phyloP scores from a whole-genome alignment of 495 filamentous ascomycete genomes.

The Hypoxylon fragiforme region DNA sequence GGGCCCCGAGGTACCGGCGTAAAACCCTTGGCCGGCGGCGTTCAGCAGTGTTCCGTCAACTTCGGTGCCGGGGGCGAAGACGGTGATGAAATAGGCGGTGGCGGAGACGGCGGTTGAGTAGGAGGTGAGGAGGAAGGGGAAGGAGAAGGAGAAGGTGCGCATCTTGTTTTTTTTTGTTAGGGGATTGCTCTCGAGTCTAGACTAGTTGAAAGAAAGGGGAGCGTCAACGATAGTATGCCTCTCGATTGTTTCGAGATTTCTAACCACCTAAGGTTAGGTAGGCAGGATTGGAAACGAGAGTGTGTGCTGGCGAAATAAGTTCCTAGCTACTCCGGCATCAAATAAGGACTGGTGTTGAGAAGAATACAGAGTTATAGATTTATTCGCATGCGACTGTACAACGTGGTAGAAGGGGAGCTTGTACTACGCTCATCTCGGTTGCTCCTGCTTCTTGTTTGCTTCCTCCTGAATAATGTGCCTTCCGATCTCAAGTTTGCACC shows the following conservation, averaged over 20 bases:
- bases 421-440: constrained; percentile 5
- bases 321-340: neutral
- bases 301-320: no score
- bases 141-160: neutral
- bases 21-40: constrained; percentile 28
- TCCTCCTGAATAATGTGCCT: no score
- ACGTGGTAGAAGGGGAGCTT: constrained; percentile 3
- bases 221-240: neutral
- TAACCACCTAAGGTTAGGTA: no score
- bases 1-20: constrained; percentile 22
- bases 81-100: constrained; percentile 25
- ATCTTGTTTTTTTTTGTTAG: constrained; percentile 3
- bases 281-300: neutral
- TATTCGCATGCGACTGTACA: neutral
- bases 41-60: constrained; percentile 24
- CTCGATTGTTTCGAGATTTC: neutral
- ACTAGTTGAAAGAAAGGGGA: no score
- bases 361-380: no score
- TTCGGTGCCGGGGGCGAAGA: constrained; percentile 25
- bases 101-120: constrained; percentile 21
- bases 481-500: neutral
- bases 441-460: constrained; percentile 10
- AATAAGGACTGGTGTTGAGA: no score
- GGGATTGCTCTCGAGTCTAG: neutral
- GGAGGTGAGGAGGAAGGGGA: constrained; percentile 1